A percentile compares a stretch with the other conserved stretches of the same genome.
Conservation (phyloP, 768 basidiomycete species). For the Mycena pura region DNA sequence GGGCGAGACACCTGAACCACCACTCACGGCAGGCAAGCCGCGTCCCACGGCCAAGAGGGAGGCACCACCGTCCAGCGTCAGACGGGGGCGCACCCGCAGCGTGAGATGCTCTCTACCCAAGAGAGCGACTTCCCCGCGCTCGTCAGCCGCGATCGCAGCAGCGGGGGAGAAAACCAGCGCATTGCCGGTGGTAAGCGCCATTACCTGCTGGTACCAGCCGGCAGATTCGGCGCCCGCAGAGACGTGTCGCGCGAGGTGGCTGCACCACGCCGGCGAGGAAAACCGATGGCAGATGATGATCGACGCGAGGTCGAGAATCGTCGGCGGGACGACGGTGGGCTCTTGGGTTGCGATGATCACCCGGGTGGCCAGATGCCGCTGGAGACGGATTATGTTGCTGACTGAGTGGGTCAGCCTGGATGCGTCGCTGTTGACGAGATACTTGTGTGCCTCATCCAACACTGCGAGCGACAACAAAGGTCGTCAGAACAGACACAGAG, state of each 20-base stretch:
- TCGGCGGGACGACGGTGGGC: slow-evolving; percentile 60
- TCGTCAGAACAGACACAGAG: background rate
- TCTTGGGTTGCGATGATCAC: slow-evolving; percentile 64
- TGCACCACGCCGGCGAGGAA: slow-evolving; percentile 63
- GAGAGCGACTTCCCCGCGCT: background rate
- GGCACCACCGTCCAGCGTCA: background rate
- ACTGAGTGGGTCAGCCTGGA: slow-evolving; percentile 53
- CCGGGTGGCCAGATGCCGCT: slow-evolving; percentile 58
- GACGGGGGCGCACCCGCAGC: background rate
- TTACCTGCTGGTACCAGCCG: slow-evolving; percentile 20
- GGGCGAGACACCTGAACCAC: too few species aligned
- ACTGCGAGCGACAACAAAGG: slow-evolving; percentile 31
- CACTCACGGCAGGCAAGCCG: too few species aligned
- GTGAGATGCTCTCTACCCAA: background rate
- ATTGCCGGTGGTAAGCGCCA: slow-evolving; percentile 22
- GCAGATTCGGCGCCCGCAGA: slow-evolving; percentile 39
- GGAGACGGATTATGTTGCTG: slow-evolving; percentile 54
- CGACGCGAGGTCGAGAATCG: slow-evolving; percentile 56
- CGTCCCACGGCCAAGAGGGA: background rate
- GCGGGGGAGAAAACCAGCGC: slow-evolving; percentile 24
- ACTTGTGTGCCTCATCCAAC: slow-evolving; percentile 64
- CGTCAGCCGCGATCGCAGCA: slow-evolving; percentile 4
- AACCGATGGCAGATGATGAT: slow-evolving; percentile 58
- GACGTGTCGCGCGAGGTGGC: slow-evolving; percentile 56
- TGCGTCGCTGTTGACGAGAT: slow-evolving; percentile 44